Conservation (phyloP, 129 eudicot species). For the Smallanthus sonchifolius region DNA sequence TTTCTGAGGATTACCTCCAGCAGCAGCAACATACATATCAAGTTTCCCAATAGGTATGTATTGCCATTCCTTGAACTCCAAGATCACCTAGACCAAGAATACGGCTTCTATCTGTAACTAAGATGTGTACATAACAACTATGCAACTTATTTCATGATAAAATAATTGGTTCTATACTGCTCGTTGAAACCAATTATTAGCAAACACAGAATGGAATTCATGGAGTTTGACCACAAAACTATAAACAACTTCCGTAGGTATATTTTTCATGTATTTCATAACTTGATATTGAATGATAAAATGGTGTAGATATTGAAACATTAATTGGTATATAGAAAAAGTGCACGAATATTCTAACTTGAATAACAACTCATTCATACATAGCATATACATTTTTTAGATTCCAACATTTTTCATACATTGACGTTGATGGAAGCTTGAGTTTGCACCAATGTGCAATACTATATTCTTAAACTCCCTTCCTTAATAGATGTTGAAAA, state of each 20-base stretch:
- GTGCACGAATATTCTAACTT: no score
- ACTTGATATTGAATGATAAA: no score
- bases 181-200: conserved; percentile 21
- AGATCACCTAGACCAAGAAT: conserved; percentile 98
- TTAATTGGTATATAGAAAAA: neutral
- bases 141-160: neutral
- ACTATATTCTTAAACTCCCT: no score
- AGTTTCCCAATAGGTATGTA: conserved; percentile 98
- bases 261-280: no score
- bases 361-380: no score
- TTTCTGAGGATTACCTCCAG: conserved; percentile 92
- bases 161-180: conserved; percentile 47
- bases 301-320: neutral
- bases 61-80: conserved; percentile 99
- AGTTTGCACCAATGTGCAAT: no score
- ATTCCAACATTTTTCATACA: no score
- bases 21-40: conserved; percentile 99
- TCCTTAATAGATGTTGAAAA: no score
- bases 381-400: no score
- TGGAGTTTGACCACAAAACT: neutral
- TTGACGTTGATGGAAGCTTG: no score
- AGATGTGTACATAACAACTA: neutral
- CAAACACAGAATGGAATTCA: neutral
- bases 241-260: neutral
- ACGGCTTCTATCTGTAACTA: conserved; percentile 86